Conservation (phyloP, 169 alveolate species). For the Eimeria tenella region DNA sequence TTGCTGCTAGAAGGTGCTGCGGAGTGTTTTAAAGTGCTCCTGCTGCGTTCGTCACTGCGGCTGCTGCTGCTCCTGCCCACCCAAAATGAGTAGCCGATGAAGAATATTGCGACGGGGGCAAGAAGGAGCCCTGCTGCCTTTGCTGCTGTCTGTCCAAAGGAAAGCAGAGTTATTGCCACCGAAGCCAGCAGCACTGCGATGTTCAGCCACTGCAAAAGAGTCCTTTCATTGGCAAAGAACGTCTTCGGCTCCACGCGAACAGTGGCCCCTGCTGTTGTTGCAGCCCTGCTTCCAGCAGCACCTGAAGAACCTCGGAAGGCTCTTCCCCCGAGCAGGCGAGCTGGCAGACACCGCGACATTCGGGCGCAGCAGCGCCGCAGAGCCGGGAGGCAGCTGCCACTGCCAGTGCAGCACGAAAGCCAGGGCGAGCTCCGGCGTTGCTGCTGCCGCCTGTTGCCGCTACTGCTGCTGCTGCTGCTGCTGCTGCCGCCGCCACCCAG, state of each 20-base stretch:
- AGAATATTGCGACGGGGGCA: constrained; percentile 88
- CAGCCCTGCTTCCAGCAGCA: neutral
- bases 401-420: constrained; percentile 32
- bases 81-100: constrained; percentile 85
- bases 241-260: constrained; percentile 90
- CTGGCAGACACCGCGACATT: neutral
- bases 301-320: neutral
- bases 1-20: neutral
- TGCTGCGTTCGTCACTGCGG: neutral
- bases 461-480: neutral
- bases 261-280: constrained; percentile 78
- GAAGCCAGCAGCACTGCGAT: constrained; percentile 87
- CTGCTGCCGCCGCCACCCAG: neutral
- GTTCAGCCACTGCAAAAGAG: constrained; percentile 87
- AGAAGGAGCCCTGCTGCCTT: constrained; percentile 85
- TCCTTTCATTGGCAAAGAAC: constrained; percentile 88
- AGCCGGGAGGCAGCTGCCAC: constrained; percentile 19
- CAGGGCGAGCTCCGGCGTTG: neutral
- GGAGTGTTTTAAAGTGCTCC: neutral
- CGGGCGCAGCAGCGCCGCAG: constrained; percentile 28
- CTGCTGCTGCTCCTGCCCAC: neutral
- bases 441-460: neutral
- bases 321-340: neutral
- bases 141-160: constrained; percentile 85
- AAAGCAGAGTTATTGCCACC: constrained; percentile 85